These are phyloP conservation scores for Venturia nashicola DNA, from an alignment of 2,329 filamentous ascomycete genomes.

Conservation along the genomic window DNA sequence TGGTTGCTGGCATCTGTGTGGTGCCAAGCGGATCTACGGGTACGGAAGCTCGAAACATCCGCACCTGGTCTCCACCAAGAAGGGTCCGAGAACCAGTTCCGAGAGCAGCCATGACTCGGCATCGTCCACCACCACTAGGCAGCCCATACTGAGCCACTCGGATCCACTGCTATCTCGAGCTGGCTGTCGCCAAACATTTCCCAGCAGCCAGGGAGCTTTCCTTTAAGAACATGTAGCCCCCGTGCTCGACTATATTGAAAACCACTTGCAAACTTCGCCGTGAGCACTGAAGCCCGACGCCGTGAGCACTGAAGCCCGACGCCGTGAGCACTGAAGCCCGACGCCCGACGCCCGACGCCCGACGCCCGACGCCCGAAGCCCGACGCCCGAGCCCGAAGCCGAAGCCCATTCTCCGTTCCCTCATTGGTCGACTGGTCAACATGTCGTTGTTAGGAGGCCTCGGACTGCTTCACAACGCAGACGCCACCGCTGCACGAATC, in stretches of 20 bases:
- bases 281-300: not conserved
- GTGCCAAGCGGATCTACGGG: not conserved
- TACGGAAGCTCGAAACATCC: not conserved
- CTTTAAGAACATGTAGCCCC: not conserved
- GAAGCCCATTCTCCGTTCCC: not conserved
- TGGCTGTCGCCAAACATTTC: not conserved
- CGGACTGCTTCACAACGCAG: not conserved
- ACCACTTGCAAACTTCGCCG: not conserved
- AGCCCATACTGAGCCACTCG: not conserved
- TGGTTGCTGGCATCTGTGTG: not conserved
- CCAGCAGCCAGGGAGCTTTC: no score
- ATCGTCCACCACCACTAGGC: not conserved
- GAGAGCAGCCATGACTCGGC: not conserved
- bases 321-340: no score
- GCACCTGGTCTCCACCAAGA: not conserved
- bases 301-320: no score
- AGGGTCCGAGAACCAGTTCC: not conserved
- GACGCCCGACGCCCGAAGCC: no score
- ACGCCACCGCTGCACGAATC: conserved; percentile 2
- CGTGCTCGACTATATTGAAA: not conserved
- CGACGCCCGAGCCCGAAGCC: no score
- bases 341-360: no score
- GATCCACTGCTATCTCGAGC: no score
- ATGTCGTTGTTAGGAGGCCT: not conserved
- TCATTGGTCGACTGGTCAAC: not conserved